Percentiles rank a stretch among this genome's conserved stretches.
These are phyloP conservation scores for Pistacia integerrima DNA, from an alignment of 345 rosid species.

Conservation along the genomic window DNA sequence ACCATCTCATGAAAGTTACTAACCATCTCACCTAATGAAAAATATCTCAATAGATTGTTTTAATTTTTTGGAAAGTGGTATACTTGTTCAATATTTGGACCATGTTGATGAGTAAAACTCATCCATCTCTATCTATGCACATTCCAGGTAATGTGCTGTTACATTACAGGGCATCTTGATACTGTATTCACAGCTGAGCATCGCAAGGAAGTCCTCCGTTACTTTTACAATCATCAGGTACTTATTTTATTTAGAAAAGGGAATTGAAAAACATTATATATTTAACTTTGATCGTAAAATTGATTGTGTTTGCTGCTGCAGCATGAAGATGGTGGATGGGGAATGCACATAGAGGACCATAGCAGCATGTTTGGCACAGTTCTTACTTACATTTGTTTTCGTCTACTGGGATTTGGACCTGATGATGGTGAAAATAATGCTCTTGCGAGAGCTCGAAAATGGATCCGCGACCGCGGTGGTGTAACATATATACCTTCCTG, in stretches of 20 bases:
- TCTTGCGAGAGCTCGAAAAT: conserved; percentile 35
- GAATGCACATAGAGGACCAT: conserved; percentile 40
- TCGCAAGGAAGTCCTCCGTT: conserved; percentile 50
- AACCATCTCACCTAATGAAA: too few species aligned
- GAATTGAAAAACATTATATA: too few species aligned
- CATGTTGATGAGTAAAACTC: too few species aligned
- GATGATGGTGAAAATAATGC: conserved; percentile 41
- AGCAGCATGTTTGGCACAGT: conserved; percentile 45
- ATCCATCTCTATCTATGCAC: background rate
- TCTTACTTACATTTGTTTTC: background rate
- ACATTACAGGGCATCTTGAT: conserved; percentile 47
- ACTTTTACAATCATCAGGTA: conserved; percentile 49
- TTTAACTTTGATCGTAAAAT: background rate
- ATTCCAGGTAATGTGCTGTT: conserved; percentile 40
- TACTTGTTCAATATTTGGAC: too few species aligned
- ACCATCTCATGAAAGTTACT: too few species aligned
- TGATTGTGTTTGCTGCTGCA: background rate
- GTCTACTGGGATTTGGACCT: conserved; percentile 47
- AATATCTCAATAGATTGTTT: too few species aligned
- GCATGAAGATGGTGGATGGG: conserved; percentile 59
- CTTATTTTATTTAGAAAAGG: background rate
- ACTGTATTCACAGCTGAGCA: conserved; percentile 42
- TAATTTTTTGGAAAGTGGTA: too few species aligned
- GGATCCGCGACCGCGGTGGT: conserved; percentile 55
- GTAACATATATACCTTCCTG: conserved; percentile 42